Evolutionary conservation across 805 yeast genomes (phyloP), one percentile per base, ranked within the genome.

Genomic region (Kodamaea sagamina): DNA sequence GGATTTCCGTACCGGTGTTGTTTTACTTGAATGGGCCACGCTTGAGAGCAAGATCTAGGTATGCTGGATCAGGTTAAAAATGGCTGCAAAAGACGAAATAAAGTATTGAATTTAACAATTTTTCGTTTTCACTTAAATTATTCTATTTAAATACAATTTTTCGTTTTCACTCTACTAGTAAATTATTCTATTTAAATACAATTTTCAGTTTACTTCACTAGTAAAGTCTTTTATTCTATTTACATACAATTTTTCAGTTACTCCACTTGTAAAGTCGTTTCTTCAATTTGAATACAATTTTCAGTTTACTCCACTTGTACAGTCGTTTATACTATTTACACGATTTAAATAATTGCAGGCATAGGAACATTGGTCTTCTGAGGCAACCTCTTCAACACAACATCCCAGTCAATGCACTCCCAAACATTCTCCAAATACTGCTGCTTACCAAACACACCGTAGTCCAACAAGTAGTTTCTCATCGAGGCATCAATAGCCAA

Each of bases 401-500:
- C 62, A 29, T 59, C 61, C 76, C 76, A 71, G 54, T 71, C 68
- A 41, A 71, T 67, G 48, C 76, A 66, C 29, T 62, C 60, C 75
- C 77, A 72, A 26, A 62, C 64, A 47, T 69, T 69, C 44, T 65
- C 72, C 55, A 71, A 63, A 51, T 68, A 71, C 43, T 61, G 58
- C 50, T 61, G 64, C 73, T 77, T 60, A 55, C 73, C 71, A 59
- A 74, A 84, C 9, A 84, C 86, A 42, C 95, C 95, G 55, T 84
- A 86, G 63, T 86, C 93, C 47, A 77, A 65, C 39, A 85, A 62
- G 69, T 82, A 86, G 43, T 79, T 78, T 51, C 83, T 78, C 51
- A 87, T 85, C 34, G 87, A 80, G 4, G 80, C 84, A 61, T 86
- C 92, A 36, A 86, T 72, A 16, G 87, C 82, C 43, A 86, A 66